Evolutionary conservation across 2,329 filamentous ascomycete genomes (phyloP).

Genomic region (Trichothecium roseum): DNA sequence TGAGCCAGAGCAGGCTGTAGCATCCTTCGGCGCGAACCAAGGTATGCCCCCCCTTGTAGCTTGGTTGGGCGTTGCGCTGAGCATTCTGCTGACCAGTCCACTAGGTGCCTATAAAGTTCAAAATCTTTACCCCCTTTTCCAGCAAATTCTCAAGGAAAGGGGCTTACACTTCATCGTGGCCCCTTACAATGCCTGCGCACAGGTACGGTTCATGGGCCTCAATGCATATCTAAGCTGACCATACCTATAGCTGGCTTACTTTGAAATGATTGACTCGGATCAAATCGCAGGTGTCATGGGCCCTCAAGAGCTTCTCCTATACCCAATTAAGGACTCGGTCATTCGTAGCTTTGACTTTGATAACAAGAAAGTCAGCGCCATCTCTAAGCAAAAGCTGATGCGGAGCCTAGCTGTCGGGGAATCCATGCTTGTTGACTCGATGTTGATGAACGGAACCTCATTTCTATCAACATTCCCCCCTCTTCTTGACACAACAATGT

Average conservation of each 20-base stretch:
- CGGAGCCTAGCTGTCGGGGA: constrained; percentile 55
- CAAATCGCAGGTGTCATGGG: constrained; percentile 73
- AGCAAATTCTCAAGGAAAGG: constrained; percentile 59
- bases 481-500: constrained; percentile 49
- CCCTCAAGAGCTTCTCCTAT: constrained; percentile 74
- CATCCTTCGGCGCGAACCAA: constrained; percentile 69
- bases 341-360: constrained; percentile 60
- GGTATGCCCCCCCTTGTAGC: constrained; percentile 38
- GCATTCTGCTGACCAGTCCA: neutral
- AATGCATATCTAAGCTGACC: no score
- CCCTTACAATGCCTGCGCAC: constrained; percentile 78
- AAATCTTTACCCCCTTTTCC: constrained; percentile 66
- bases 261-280: constrained; percentile 56
- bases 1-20: constrained; percentile 69
- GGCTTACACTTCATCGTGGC: constrained; percentile 69
- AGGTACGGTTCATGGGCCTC: constrained; percentile 46
- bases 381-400: constrained; percentile 61
- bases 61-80: neutral
- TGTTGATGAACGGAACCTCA: constrained; percentile 72
- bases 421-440: constrained; percentile 71
- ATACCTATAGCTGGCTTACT: constrained; percentile 57
- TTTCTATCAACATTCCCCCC: constrained; percentile 74
- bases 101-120: constrained; percentile 61
- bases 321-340: constrained; percentile 69
- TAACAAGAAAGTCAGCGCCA: constrained; percentile 47